These are phyloP conservation scores for Cordia subcordata DNA, from an alignment of 257 asterid genomes.

Conservation along the genomic window DNA sequence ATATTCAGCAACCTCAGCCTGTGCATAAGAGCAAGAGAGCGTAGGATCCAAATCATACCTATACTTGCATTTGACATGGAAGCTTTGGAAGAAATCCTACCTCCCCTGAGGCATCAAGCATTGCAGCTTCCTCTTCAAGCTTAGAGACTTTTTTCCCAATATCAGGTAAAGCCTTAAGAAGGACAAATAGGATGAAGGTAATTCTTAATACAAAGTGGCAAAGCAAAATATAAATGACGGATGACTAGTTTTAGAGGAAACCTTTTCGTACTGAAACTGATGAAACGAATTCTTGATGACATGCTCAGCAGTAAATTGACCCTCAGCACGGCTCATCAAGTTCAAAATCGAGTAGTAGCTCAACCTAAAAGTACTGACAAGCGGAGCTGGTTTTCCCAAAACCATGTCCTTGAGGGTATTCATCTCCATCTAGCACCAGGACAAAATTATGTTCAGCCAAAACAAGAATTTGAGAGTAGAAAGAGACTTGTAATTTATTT, in stretches of 20 bases:
- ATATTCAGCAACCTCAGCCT: conserved; percentile 93
- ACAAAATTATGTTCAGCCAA: neutral
- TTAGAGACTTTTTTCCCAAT: conserved; percentile 68
- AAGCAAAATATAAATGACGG: conserved; percentile 5
- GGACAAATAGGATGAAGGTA: conserved; percentile 25
- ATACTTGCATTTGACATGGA: conserved; percentile 5
- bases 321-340: conserved; percentile 97
- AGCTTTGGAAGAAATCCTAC: conserved; percentile 28
- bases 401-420: conserved; percentile 89
- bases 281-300: conserved; percentile 89
- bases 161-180: conserved; percentile 79
- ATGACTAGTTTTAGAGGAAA: conserved; percentile 19
- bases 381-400: conserved; percentile 96
- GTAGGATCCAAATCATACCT: conserved; percentile 9
- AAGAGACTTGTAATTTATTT: neutral
- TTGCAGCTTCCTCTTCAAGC: conserved; percentile 90
- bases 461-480: neutral
- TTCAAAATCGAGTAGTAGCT: conserved; percentile 94
- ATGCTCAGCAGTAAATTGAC: conserved; percentile 97
- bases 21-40: conserved; percentile 16
- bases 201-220: conserved; percentile 11
- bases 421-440: conserved; percentile 84
- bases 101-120: conserved; percentile 93
- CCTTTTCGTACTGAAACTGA: conserved; percentile 98
- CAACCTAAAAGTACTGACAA: conserved; percentile 94